Conservation (phyloP, 352 stramenopile genomes). For the Phytophthora pisi region DNA sequence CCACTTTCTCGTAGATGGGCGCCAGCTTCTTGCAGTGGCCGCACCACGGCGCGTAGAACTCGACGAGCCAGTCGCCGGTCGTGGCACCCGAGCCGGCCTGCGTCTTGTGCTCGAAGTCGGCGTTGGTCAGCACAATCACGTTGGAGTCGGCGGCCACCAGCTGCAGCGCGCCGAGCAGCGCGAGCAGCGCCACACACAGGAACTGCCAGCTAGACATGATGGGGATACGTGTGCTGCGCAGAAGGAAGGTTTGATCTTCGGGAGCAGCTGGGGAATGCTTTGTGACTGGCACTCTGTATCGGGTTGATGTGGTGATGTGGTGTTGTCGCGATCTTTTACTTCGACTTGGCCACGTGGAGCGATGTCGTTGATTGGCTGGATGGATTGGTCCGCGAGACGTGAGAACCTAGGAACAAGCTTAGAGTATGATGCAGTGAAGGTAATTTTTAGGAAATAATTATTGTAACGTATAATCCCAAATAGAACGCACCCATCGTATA, state of each 20-base stretch:
- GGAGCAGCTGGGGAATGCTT: not conserved
- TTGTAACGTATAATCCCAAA: too few species aligned
- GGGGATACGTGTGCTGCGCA: not conserved
- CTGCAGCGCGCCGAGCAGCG: constrained; percentile 32
- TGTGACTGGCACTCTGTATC: not conserved
- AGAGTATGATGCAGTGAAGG: not conserved
- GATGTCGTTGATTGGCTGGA: constrained; percentile 19
- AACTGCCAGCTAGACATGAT: constrained; percentile 26
- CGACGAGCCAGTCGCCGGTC: constrained; percentile 94
- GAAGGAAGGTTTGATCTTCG: not conserved
- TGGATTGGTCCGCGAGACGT: constrained; percentile 4
- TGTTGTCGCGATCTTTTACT: constrained; percentile 15
- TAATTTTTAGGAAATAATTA: not conserved
- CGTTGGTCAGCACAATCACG: constrained; percentile 65
- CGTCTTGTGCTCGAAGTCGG: constrained; percentile 91
- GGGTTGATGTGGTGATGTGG: not conserved
- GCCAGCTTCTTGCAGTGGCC: constrained; percentile 94
- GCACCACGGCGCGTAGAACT: constrained; percentile 96
- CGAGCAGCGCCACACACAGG: constrained; percentile 31
- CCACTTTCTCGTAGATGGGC: constrained; percentile 87
- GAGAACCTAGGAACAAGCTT: not conserved
- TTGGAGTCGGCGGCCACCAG: constrained; percentile 39
- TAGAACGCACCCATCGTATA: too few species aligned
- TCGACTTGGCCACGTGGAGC: constrained; percentile 12
- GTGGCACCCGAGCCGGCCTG: constrained; percentile 90